Evolutionary conservation across 1,139 yeast species (phyloP).

Genomic region (Wickerhamomyces sp.): DNA sequence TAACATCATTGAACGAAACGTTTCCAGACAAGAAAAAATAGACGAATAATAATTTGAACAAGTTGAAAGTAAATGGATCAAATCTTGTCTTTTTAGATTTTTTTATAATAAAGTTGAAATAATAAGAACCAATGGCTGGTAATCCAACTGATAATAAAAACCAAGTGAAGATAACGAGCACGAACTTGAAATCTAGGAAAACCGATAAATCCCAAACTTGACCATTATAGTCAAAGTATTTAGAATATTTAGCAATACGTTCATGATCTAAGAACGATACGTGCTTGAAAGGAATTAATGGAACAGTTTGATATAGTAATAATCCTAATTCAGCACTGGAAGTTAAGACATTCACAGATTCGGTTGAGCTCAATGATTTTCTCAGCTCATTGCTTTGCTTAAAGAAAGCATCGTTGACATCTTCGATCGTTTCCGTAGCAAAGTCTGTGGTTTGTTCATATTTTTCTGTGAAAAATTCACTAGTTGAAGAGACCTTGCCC

Average conservation of each 20-base stretch:
- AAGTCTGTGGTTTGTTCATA: conserved; percentile 17
- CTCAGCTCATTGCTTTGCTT: conserved; percentile 9
- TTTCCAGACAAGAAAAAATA: conserved; percentile 34
- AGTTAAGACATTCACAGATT: conserved; percentile 15
- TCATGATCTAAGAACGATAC: conserved; percentile 20
- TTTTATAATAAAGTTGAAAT: conserved; percentile 43
- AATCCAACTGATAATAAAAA: conserved; percentile 24
- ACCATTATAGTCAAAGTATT: conserved; percentile 10
- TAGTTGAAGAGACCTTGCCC: neutral
- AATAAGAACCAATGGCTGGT: conserved; percentile 46
- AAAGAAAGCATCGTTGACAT: conserved; percentile 3
- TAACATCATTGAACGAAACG: conserved; percentile 24
- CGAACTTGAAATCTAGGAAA: conserved; percentile 21
- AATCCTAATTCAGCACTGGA: conserved; percentile 13
- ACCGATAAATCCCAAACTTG: conserved; percentile 16
- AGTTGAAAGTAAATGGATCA: conserved; percentile 58
- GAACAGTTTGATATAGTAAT: conserved; percentile 13
- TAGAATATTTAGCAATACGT: conserved; percentile 17
- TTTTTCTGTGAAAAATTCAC: conserved; percentile 6
- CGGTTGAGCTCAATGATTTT: conserved; percentile 20
- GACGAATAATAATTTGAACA: conserved; percentile 44
- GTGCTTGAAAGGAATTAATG: conserved; percentile 15
- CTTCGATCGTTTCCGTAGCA: conserved; percentile 24
- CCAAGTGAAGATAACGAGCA: conserved; percentile 31
- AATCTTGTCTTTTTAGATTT: conserved; percentile 37